These are phyloP conservation scores for Brassica carinata DNA, from an alignment of 345 rosid species.

Conservation along the genomic window DNA sequence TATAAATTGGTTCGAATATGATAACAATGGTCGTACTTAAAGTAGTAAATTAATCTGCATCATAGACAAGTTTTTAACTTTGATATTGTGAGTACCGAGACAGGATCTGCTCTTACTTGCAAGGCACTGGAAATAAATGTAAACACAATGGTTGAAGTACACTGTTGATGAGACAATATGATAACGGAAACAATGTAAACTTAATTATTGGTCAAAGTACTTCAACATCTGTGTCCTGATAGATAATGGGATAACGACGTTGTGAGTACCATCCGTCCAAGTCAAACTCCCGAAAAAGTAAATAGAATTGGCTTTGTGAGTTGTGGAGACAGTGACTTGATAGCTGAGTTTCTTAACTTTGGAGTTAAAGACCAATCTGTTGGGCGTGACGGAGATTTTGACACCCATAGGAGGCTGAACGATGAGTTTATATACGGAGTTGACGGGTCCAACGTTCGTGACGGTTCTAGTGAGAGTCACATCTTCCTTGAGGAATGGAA, in stretches of 20 bases:
- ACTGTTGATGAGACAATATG: neutral
- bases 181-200: neutral
- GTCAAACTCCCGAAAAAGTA: conserved; percentile 51
- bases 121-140: neutral
- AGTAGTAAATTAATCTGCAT: neutral
- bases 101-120: neutral
- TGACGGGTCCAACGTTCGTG: conserved; percentile 48
- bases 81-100: neutral
- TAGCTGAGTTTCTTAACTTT: conserved; percentile 31
- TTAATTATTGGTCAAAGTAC: conserved; percentile 16
- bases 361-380: conserved; percentile 29
- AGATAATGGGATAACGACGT: conserved; percentile 49
- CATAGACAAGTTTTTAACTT: neutral
- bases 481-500: conserved; percentile 18
- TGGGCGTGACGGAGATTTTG: conserved; percentile 27
- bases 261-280: conserved; percentile 40
- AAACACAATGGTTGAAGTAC: neutral
- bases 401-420: conserved; percentile 41
- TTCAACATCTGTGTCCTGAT: conserved; percentile 41
- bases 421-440: conserved; percentile 31
- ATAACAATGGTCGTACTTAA: neutral
- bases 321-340: conserved; percentile 29
- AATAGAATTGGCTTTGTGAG: conserved; percentile 39
- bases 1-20: neutral
- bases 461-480: conserved; percentile 44